A percentile compares a stretch with the other conserved stretches of the same genome.
Evolutionary conservation across 495 filamentous ascomycete genomes (phyloP).

Genomic region (Achaetomiella virescens): DNA sequence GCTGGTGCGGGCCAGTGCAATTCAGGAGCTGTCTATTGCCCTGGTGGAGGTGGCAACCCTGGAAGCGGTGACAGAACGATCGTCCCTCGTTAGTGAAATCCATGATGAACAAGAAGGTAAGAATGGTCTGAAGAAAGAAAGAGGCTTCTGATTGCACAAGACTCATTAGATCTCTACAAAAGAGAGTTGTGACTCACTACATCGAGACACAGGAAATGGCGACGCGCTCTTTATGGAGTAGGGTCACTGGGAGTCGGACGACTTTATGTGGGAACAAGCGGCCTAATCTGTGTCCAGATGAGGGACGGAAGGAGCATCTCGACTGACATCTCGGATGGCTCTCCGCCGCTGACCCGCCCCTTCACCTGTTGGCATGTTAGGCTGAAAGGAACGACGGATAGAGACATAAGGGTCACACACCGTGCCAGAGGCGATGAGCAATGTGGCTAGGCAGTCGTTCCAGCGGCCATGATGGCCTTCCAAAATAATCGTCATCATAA

Average conservation of each 20-base stretch:
- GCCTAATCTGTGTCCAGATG: no score
- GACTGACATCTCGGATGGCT: no score
- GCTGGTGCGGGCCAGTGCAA: conserved; percentile 1
- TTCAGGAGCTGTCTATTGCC: background rate
- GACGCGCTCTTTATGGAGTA: background rate
- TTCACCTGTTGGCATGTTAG: background rate
- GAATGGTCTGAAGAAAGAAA: background rate
- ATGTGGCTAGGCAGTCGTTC: no score
- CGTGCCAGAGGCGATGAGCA: no score
- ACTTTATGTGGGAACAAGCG: no score
- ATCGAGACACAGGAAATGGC: background rate
- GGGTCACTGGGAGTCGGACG: no score
- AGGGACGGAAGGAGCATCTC: no score
- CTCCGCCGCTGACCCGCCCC: background rate
- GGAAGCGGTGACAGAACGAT: conserved; percentile 16
- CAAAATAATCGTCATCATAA: no score
- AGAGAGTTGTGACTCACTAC: background rate
- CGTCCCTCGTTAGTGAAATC: conserved; percentile 15
- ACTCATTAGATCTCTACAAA: background rate
- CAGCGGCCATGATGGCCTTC: no score
- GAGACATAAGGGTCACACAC: no score
- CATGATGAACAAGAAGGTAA: conserved; percentile 9
- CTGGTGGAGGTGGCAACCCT: background rate
- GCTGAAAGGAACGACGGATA: no score
- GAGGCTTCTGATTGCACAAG: background rate